phyloP scores from a whole-genome alignment of 83 land plant genomes.

The Diphasiastrum complanatum region DNA sequence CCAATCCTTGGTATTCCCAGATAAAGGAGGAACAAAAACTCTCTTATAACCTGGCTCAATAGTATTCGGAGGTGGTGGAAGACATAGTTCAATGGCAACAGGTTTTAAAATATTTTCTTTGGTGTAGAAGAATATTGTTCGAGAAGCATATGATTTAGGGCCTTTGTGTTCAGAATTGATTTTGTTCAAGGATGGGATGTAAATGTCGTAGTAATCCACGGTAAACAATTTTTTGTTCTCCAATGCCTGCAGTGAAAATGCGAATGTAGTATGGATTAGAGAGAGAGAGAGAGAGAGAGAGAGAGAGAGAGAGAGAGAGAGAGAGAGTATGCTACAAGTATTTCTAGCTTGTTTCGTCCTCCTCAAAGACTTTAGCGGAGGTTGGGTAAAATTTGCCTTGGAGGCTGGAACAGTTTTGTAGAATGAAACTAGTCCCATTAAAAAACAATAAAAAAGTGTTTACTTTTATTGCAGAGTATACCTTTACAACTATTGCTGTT shows the following conservation, averaged over 20 bases:
- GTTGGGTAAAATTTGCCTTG: too few species aligned
- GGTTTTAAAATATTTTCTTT: constrained; percentile 36
- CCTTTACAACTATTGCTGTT: too few species aligned
- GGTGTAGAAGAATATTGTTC: constrained; percentile 54
- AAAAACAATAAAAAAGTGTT: too few species aligned
- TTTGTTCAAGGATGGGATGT: constrained; percentile 46
- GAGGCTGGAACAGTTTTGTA: too few species aligned
- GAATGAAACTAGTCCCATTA: too few species aligned
- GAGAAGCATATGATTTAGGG: constrained; percentile 48
- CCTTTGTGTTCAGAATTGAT: constrained; percentile 41
- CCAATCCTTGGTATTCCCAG: neutral
- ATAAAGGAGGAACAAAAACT: constrained; percentile 14
- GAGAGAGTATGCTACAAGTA: neutral
- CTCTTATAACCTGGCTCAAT: constrained; percentile 26
- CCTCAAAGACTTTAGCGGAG: too few species aligned
- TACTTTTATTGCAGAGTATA: too few species aligned
- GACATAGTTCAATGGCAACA: constrained; percentile 61
- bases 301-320: neutral
- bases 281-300: neutral
- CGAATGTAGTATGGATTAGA: neutral
- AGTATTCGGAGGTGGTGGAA: constrained; percentile 41
- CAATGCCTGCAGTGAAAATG: constrained; percentile 38
- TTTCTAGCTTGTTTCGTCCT: too few species aligned
- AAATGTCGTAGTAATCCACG: constrained; percentile 66
- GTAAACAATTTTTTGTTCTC: constrained; percentile 56